phyloP scores from a whole-genome alignment of 2,329 filamentous ascomycete genomes.

The Exophiala sideris region DNA sequence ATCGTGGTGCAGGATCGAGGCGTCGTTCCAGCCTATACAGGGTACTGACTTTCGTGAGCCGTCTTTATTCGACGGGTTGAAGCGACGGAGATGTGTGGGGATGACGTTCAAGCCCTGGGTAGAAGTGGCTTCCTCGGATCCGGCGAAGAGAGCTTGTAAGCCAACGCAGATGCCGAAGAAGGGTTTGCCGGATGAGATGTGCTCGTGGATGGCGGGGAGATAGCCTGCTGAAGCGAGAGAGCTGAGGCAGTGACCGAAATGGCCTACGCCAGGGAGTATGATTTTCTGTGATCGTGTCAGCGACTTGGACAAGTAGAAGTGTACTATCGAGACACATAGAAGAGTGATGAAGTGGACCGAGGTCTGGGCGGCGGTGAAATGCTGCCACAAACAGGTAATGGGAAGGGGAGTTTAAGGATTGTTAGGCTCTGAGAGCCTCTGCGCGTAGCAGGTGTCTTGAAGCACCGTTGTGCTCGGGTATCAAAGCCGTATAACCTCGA shows the following conservation, averaged over 20 bases:
- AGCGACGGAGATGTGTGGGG: slow-evolving; percentile 67
- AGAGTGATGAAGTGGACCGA: not conserved
- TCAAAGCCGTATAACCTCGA: too few species aligned
- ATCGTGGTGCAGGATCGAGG: slow-evolving; percentile 55
- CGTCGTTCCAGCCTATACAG: slow-evolving; percentile 98
- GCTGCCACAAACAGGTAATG: too few species aligned
- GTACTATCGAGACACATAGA: not conserved
- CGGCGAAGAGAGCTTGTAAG: slow-evolving; percentile 82
- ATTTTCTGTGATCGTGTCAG: slow-evolving; percentile 61
- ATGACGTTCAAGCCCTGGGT: slow-evolving; percentile 75
- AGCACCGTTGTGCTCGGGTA: too few species aligned
- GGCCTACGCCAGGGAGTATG: slow-evolving; percentile 92
- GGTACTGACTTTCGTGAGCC: slow-evolving; percentile 63
- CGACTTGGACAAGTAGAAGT: slow-evolving; percentile 13
- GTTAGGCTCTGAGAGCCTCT: not conserved
- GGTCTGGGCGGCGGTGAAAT: too few species aligned
- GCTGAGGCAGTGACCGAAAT: slow-evolving; percentile 92
- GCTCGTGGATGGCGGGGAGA: slow-evolving; percentile 73
- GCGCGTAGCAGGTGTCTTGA: too few species aligned
- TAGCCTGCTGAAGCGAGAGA: slow-evolving; percentile 81
- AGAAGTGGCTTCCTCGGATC: slow-evolving; percentile 72
- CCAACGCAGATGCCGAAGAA: slow-evolving; percentile 99
- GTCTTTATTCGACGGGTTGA: slow-evolving; percentile 50
- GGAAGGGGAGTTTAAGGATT: too few species aligned
- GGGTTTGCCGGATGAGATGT: slow-evolving; percentile 87